A percentile compares a stretch with the other conserved stretches of the same genome.
Conservation (phyloP, 2,329 filamentous ascomycete species). For the Penicillium palitans region DNA sequence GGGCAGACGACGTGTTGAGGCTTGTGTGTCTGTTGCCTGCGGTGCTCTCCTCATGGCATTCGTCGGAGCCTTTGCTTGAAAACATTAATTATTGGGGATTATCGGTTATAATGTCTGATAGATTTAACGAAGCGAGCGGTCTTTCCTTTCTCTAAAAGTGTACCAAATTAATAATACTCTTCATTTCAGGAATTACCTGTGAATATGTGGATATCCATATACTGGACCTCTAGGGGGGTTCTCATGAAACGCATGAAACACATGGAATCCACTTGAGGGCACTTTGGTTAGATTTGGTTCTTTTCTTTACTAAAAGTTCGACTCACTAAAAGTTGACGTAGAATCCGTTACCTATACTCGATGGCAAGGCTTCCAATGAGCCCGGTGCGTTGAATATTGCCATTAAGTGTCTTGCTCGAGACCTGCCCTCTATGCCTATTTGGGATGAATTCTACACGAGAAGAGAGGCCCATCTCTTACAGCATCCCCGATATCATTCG, state of each 20-base stretch:
- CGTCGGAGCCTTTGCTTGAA: slow-evolving; percentile 64
- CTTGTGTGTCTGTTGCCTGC: slow-evolving; percentile 61
- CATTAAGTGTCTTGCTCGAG: too few species aligned
- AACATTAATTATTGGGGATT: background rate
- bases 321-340: slow-evolving; percentile 25
- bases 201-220: background rate
- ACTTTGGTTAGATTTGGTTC: background rate
- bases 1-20: slow-evolving; percentile 60
- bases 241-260: background rate
- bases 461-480: slow-evolving; percentile 3
- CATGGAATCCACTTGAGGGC: slow-evolving; percentile 38
- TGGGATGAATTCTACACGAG: background rate
- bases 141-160: background rate
- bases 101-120: background rate
- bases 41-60: slow-evolving; percentile 65
- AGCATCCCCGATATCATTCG: slow-evolving; percentile 17
- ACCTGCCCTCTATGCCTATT: slow-evolving; percentile 4
- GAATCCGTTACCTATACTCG: slow-evolving; percentile 13
- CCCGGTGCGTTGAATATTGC: slow-evolving; percentile 12
- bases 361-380: background rate
- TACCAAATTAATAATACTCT: background rate
- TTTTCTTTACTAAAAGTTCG: background rate
- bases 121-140: slow-evolving; percentile 1
- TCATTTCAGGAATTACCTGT: background rate
- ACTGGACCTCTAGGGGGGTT: too few species aligned